Base-by-base conservation (phyloP, 2,329 filamentous ascomycete species). In the Xylaria sp. region DNA sequence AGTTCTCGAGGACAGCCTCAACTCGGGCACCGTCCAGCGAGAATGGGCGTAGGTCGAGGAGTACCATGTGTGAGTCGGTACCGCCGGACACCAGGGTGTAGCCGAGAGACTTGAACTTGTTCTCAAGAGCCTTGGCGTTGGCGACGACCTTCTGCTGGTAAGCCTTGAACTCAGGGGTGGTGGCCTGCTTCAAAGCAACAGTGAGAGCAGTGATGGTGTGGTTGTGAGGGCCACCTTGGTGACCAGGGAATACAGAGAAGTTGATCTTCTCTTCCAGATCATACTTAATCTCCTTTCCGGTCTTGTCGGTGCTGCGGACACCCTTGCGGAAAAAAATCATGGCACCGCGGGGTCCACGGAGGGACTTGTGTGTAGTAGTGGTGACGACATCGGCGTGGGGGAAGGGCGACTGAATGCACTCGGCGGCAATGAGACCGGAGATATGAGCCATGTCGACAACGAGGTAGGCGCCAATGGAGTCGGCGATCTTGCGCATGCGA, bases 281-380 rank as follows among this genome's bases (percentile, higher is more conserved):
- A 78, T 97, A 99, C 73, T 94, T 83, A 54, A 85, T 90, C 83
- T 94, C 87, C 82, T 97, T 94, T 74, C 93, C 93, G 65, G 91
- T 89, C 87, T 97, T 97, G 80, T 98, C 92, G 57, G 90, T 90
- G 74, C 90, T 92, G 75, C 94, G 91, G 65, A 97, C 89, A 67
- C 95, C 95, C 84, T 96, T 97, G 80, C 95, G 92, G 89, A 94
- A 99, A 88, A 99, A 99, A 83, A 99, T 99, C 95, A 99, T 99
- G 77, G 95, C 95, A 75, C 95, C 95, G 78, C 95, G 92, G 63
- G 95, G 95, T 63, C 95, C 95, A 80, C 95, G 93, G 71, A 99
- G 91, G 59, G 94, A 97, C 87, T 99, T 99, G 89, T 99, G 95
- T 49, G 95, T 99, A 66, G 95, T 99, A 67, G 95, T 99, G 67